Evolutionary conservation across 164 flowering plant species (phyloP).

Genomic region (Macadamia tetraphylla): DNA sequence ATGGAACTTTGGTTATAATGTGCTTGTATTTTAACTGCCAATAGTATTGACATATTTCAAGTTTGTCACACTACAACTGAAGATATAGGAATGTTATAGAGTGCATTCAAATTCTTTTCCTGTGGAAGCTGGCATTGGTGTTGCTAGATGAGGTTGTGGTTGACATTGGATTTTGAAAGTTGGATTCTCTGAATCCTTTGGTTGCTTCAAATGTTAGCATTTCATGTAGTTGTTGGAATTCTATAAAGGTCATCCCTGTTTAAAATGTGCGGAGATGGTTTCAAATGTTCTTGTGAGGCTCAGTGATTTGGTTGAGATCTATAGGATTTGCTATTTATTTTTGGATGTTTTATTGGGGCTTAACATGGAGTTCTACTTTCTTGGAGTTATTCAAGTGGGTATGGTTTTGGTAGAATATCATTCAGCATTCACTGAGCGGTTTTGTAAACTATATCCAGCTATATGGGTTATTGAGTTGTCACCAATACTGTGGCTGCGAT

Average conservation of each 20-base stretch:
- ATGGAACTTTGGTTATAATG: neutral
- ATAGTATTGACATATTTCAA: conserved; percentile 1
- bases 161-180: conserved; percentile 1
- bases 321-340: neutral
- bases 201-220: neutral
- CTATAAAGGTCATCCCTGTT: too few species aligned
- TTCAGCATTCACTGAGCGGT: neutral
- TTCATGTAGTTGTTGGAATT: neutral
- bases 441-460: neutral
- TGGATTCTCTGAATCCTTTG: too few species aligned
- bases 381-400: neutral
- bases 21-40: neutral
- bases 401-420: neutral
- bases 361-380: neutral
- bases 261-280: neutral
- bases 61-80: conserved; percentile 1
- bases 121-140: neutral
- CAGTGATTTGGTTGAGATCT: neutral
- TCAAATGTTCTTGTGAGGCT: neutral
- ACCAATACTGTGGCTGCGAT: neutral
- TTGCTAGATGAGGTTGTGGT: neutral
- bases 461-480: neutral
- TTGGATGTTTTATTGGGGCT: neutral
- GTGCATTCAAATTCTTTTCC: neutral
- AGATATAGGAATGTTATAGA: conserved; percentile 5